Evolutionary conservation across 2,329 filamentous ascomycete genomes (phyloP).

Genomic region (Nakataea oryzae): DNA sequence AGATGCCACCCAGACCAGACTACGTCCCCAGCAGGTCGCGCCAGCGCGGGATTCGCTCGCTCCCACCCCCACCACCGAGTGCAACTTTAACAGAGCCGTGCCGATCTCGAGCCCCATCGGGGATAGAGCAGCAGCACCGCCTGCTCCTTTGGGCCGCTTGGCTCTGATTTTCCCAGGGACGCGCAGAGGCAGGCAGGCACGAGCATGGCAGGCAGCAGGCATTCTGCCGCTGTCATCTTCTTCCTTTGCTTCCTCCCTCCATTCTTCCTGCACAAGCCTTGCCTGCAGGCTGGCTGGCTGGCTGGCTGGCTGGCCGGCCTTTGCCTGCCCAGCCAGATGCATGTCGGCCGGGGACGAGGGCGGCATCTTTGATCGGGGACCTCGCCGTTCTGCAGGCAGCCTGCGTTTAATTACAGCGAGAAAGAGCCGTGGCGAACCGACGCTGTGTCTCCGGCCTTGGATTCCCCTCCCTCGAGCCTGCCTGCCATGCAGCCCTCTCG

Average conservation of each 20-base stretch:
- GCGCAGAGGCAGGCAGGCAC: not conserved
- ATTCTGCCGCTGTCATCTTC: not conserved
- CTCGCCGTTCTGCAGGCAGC: not conserved
- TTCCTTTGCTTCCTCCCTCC: not conserved
- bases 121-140: not conserved
- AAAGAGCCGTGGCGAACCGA: conserved; percentile 1
- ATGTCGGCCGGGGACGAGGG: not conserved
- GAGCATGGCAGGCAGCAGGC: not conserved
- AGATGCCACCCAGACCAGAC: not conserved
- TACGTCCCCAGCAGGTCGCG: too few relatives aligned
- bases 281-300: too few relatives aligned
- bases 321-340: not conserved
- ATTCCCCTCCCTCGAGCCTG: not conserved
- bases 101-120: not conserved
- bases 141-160: not conserved
- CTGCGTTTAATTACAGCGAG: not conserved
- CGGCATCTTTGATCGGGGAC: not conserved
- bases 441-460: not conserved
- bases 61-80: not conserved
- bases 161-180: too few relatives aligned
- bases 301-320: not conserved
- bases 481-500: not conserved
- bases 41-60: not conserved
- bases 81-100: not conserved
- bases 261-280: not conserved